Percentiles rank a stretch among this genome's conserved stretches.
phyloP scores from a whole-genome alignment of 169 alveolate genomes.

The Amoebophrya sp. region DNA sequence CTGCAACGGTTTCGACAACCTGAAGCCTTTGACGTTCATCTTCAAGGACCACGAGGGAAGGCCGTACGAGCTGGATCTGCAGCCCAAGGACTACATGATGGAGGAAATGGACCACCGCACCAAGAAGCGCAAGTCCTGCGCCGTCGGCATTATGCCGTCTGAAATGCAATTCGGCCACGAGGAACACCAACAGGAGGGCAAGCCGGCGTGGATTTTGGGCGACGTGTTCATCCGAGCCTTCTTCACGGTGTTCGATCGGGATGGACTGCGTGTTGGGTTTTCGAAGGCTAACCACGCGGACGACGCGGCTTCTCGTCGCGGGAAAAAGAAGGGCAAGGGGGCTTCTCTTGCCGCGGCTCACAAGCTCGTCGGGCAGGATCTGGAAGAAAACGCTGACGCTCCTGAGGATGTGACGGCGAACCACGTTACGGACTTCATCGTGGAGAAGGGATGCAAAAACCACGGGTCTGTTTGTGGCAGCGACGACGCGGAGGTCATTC shows the following conservation, averaged over 20 bases:
- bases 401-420: too few species aligned
- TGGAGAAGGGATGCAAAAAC: too few species aligned
- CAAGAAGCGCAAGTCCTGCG: background rate
- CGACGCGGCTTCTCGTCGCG: too few species aligned
- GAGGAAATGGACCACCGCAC: background rate
- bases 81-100: background rate
- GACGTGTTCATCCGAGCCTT: background rate
- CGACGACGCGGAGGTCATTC: too few species aligned
- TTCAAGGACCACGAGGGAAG: background rate
- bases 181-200: background rate
- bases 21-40: background rate
- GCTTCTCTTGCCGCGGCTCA: too few species aligned
- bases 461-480: too few species aligned
- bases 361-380: too few species aligned
- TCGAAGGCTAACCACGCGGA: background rate
- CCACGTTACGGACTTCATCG: too few species aligned
- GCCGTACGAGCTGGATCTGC: background rate
- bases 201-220: background rate
- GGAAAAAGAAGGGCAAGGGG: background rate
- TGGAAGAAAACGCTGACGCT: too few species aligned
- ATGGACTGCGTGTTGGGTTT: background rate
- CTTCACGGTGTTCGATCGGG: background rate
- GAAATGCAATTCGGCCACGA: too few species aligned
- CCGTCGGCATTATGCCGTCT: background rate
- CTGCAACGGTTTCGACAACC: background rate